Evolutionary conservation across 257 asterid species (phyloP).

Genomic region (Solanum sitiens): DNA sequence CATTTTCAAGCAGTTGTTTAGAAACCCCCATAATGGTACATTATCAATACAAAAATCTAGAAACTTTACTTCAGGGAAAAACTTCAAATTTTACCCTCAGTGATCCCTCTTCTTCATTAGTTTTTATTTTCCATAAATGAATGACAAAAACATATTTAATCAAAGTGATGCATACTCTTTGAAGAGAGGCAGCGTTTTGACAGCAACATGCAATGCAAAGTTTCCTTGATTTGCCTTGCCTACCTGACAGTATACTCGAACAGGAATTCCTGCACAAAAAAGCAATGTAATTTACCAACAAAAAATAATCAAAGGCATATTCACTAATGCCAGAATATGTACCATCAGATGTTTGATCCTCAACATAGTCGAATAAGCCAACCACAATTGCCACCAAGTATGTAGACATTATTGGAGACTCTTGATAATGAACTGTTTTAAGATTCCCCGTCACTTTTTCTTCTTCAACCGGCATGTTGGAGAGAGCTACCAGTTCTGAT

Average conservation of each 20-base stretch:
- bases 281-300: not conserved
- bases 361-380: slow-evolving; percentile 88
- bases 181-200: slow-evolving; percentile 76
- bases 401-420: slow-evolving; percentile 95
- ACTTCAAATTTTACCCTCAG: not conserved
- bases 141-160: not conserved
- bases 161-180: slow-evolving; percentile 41
- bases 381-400: slow-evolving; percentile 95
- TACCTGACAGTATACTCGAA: slow-evolving; percentile 80
- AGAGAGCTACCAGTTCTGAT: slow-evolving; percentile 76
- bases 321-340: not conserved
- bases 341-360: slow-evolving; percentile 92
- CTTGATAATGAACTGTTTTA: slow-evolving; percentile 72
- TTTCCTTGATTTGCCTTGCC: slow-evolving; percentile 83
- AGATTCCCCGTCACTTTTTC: slow-evolving; percentile 55
- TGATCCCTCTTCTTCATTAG: not conserved
- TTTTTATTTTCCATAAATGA: not conserved
- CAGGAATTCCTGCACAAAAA: slow-evolving; percentile 51
- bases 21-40: not conserved
- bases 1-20: not conserved
- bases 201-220: slow-evolving; percentile 87
- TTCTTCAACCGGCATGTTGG: slow-evolving; percentile 77
- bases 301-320: not conserved
- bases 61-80: not conserved
- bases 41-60: not conserved